Percentiles rank a stretch among this genome's conserved stretches.
These are phyloP conservation scores for Termitomyces sp. DNA, from an alignment of 768 basidiomycete species.

Conservation along the genomic window DNA sequence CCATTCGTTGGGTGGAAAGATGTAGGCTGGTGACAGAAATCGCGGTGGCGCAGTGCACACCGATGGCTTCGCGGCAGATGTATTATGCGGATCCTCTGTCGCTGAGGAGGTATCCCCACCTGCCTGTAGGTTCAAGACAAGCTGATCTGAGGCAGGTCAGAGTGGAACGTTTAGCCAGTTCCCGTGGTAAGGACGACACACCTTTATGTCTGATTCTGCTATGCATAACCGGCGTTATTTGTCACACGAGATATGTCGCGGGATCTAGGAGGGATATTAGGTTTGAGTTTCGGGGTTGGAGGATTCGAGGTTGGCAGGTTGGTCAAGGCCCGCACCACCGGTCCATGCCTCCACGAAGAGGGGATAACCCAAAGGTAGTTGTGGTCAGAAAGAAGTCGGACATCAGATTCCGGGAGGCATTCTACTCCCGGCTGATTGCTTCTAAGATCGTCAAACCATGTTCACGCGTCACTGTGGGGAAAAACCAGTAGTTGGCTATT, in stretches of 20 bases:
- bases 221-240: background rate
- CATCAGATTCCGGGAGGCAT: background rate
- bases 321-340: slow-evolving; percentile 21
- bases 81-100: slow-evolving; percentile 21
- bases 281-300: slow-evolving; percentile 10
- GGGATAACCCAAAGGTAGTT: background rate
- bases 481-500: too few species aligned
- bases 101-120: slow-evolving; percentile 21
- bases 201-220: background rate
- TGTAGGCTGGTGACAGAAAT: slow-evolving; percentile 14
- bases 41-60: slow-evolving; percentile 12
- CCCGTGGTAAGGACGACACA: slow-evolving; percentile 18
- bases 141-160: slow-evolving; percentile 12
- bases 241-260: slow-evolving; percentile 13
- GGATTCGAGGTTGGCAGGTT: slow-evolving; percentile 15
- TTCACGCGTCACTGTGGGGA: slow-evolving; percentile 18
- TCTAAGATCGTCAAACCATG: slow-evolving; percentile 15
- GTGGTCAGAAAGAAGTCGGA: background rate
- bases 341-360: slow-evolving; percentile 20
- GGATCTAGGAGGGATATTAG: slow-evolving; percentile 15
- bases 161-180: slow-evolving; percentile 12
- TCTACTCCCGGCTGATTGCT: slow-evolving; percentile 11
- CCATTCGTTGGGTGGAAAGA: slow-evolving; percentile 9
- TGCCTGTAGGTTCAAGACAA: slow-evolving; percentile 14
- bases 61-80: slow-evolving; percentile 21